Conservation (phyloP, 768 basidiomycete species). For the Boletus rubroflammeus region DNA sequence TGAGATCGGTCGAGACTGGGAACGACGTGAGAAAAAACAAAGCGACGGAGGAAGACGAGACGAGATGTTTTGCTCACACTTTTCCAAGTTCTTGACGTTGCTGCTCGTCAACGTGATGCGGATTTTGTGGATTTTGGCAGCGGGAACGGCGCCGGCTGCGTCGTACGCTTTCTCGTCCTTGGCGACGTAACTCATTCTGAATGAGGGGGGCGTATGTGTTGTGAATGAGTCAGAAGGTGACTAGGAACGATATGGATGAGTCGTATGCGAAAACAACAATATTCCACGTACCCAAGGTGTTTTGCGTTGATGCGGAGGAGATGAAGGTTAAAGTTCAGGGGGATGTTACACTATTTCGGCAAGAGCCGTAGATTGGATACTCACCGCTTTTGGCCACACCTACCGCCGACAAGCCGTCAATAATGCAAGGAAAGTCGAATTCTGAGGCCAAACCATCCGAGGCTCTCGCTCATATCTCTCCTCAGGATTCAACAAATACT, state of each 20-base stretch:
- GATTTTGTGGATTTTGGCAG: slow-evolving; percentile 97
- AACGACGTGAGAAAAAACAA: not conserved
- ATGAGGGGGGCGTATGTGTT: slow-evolving; percentile 5
- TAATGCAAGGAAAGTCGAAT: slow-evolving; percentile 40
- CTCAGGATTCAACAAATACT: slow-evolving; percentile 74
- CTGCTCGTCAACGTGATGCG: slow-evolving; percentile 97
- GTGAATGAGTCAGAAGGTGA: slow-evolving; percentile 80
- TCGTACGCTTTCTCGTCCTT: slow-evolving; percentile 99
- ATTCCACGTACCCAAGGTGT: slow-evolving; percentile 30
- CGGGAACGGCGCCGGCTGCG: slow-evolving; percentile 82
- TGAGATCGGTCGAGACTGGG: slow-evolving; percentile 89
- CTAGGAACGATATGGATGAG: slow-evolving; percentile 30
- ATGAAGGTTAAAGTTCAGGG: slow-evolving; percentile 34
- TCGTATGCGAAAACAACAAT: not conserved
- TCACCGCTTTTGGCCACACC: slow-evolving; percentile 6
- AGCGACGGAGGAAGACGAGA: not conserved
- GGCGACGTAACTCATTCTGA: slow-evolving; percentile 96
- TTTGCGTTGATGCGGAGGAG: slow-evolving; percentile 23
- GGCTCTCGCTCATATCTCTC: slow-evolving; percentile 5
- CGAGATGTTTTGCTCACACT: slow-evolving; percentile 56
- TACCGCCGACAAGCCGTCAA: no score
- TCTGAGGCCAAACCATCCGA: not conserved
- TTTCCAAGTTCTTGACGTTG: slow-evolving; percentile 98
- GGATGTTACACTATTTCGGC: slow-evolving; percentile 5
- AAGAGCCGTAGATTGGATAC: slow-evolving; percentile 7